Conservation (phyloP, 108 stramenopile species). For the Schizochytrium sp. region DNA sequence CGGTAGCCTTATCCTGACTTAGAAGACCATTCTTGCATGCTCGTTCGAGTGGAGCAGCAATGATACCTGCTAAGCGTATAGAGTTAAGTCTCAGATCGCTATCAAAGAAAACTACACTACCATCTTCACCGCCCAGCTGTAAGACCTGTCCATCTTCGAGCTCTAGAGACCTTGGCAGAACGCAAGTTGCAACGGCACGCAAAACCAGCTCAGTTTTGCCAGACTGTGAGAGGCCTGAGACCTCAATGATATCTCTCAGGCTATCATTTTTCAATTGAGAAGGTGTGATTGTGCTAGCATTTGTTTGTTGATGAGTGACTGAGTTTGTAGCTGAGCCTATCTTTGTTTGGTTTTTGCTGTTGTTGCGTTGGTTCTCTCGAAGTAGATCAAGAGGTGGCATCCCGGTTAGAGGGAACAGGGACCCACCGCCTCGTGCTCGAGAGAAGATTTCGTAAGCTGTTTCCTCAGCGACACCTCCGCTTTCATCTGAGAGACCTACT, state of each 20-base stretch:
- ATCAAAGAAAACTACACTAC: background rate
- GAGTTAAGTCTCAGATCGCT: background rate
- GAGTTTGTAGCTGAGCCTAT: no score
- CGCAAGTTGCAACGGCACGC: conserved; percentile 44
- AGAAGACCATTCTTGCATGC: background rate
- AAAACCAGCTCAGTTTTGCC: conserved; percentile 40
- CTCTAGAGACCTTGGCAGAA: background rate
- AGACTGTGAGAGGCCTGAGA: background rate
- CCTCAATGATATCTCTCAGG: background rate
- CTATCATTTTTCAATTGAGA: background rate
- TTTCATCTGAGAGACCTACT: no score
- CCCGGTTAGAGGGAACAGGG: no score
- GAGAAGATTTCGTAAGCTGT: no score
- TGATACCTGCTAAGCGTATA: background rate
- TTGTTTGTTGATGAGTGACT: no score
- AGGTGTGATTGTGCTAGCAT: no score
- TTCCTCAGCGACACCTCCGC: no score
- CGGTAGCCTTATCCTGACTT: background rate
- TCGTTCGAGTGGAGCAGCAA: background rate
- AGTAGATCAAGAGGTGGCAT: no score
- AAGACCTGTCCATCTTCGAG: background rate
- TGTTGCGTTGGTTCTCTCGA: no score
- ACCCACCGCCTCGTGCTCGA: no score
- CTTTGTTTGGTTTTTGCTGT: no score
- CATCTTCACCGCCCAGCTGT: conserved; percentile 10